These are phyloP conservation scores for Diaporthe velutina DNA, from an alignment of 2,329 filamentous ascomycete genomes.

Conservation along the genomic window DNA sequence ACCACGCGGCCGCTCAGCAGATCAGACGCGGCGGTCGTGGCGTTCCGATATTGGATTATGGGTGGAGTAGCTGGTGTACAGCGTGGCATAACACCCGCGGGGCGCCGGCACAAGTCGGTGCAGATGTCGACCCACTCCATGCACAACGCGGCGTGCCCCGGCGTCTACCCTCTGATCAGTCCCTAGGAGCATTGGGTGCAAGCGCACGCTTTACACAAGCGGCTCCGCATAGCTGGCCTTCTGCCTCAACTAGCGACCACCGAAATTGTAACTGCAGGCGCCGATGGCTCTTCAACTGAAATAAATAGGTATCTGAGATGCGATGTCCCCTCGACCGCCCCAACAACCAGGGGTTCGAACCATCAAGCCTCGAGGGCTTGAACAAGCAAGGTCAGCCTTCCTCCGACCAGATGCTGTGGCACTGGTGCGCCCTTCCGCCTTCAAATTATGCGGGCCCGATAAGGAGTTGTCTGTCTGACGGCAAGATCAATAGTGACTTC, in stretches of 20 bases:
- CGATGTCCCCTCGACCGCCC: background rate
- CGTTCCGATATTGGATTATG: conserved; percentile 13
- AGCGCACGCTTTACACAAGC: background rate
- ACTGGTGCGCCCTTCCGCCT: background rate
- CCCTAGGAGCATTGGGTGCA: background rate
- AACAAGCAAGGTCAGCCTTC: background rate
- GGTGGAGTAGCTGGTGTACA: conserved; percentile 19
- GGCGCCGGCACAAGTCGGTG: conserved; percentile 3
- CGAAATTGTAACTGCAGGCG: background rate
- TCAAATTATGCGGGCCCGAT: background rate
- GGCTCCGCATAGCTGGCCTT: background rate
- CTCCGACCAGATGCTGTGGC: background rate
- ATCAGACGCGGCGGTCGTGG: conserved; percentile 30
- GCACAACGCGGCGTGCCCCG: background rate
- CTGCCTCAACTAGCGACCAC: background rate
- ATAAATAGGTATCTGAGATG: background rate
- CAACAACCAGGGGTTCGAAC: background rate
- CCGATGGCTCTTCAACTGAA: background rate
- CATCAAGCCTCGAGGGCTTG: no score
- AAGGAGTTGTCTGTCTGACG: background rate
- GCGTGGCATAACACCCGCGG: background rate
- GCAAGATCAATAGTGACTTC: background rate
- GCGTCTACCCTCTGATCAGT: background rate
- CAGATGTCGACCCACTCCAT: background rate
- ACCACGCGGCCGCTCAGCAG: conserved; percentile 5